Conservation (phyloP, 176 grass and related monocot species). For the Alloteropsis semialata region DNA sequence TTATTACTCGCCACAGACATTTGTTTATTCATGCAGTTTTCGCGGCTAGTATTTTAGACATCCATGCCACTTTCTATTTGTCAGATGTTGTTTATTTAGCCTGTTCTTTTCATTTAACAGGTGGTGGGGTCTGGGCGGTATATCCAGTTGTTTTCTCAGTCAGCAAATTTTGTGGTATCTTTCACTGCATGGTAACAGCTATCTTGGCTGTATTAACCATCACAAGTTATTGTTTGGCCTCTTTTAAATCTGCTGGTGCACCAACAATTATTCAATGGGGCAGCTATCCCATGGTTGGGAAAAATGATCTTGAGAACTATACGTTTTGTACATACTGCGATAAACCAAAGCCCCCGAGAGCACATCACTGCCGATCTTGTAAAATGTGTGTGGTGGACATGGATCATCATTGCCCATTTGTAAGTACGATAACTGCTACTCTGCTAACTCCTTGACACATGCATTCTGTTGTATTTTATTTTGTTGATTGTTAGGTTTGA, state of each 20-base stretch:
- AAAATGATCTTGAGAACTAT: slow-evolving; percentile 83
- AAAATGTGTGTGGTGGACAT: slow-evolving; percentile 95
- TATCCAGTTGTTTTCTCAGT: slow-evolving; percentile 83
- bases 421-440: slow-evolving; percentile 46
- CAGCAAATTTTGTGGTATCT: slow-evolving; percentile 70
- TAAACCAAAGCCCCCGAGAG: slow-evolving; percentile 87
- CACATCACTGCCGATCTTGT: slow-evolving; percentile 98
- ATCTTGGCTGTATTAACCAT: slow-evolving; percentile 66
- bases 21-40: slow-evolving; percentile 1
- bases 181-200: slow-evolving; percentile 68
- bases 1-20: background rate
- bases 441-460: background rate
- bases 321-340: slow-evolving; percentile 81
- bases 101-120: slow-evolving; percentile 40
- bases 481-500: slow-evolving; percentile 8
- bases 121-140: slow-evolving; percentile 82
- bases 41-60: background rate
- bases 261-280: slow-evolving; percentile 73
- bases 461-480: background rate
- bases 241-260: slow-evolving; percentile 67
- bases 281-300: slow-evolving; percentile 84
- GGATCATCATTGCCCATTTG: slow-evolving; percentile 99
- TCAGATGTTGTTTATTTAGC: slow-evolving; percentile 5
- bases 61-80: background rate
- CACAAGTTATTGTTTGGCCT: slow-evolving; percentile 70